A percentile compares a stretch with the other conserved stretches of the same genome.
phyloP scores from a whole-genome alignment of 768 basidiomycete species.

The Leccinellum rugosiceps region DNA sequence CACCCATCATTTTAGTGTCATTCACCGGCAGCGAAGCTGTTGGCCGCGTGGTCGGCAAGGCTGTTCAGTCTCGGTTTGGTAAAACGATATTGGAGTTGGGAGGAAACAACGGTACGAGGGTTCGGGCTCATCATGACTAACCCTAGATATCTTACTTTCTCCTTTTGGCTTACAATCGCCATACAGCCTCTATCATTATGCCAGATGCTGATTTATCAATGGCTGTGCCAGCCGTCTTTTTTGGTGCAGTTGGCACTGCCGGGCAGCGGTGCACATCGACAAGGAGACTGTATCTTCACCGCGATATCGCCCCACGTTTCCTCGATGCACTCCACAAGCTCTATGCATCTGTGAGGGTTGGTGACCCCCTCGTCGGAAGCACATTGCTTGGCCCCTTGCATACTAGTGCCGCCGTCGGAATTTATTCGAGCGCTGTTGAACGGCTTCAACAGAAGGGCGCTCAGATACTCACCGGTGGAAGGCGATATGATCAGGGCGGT shows the following conservation, averaged over 20 bases:
- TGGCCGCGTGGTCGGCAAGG: slow-evolving; percentile 84
- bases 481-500: slow-evolving; percentile 46
- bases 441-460: slow-evolving; percentile 65
- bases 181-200: slow-evolving; percentile 83
- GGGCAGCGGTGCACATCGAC: slow-evolving; percentile 87
- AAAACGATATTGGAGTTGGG: slow-evolving; percentile 89
- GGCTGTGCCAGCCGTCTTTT: slow-evolving; percentile 88
- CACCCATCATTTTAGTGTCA: slow-evolving; percentile 53
- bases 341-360: slow-evolving; percentile 70
- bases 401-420: slow-evolving; percentile 59
- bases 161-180: slow-evolving; percentile 13
- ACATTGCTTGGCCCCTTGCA: slow-evolving; percentile 90
- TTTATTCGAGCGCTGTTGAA: slow-evolving; percentile 60
- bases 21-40: slow-evolving; percentile 93
- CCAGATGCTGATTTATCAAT: slow-evolving; percentile 89
- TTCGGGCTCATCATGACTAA: slow-evolving; percentile 15
- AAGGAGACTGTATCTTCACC: slow-evolving; percentile 85
- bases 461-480: slow-evolving; percentile 74
- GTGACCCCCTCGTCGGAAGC: slow-evolving; percentile 74
- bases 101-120: slow-evolving; percentile 82
- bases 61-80: slow-evolving; percentile 84
- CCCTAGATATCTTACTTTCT: slow-evolving; percentile 16
- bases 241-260: slow-evolving; percentile 86
- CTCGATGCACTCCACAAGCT: slow-evolving; percentile 68
- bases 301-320: slow-evolving; percentile 71